Conservation (phyloP, 176 grass and related monocot genomes). For the Dendrocalamus sinicus region DNA sequence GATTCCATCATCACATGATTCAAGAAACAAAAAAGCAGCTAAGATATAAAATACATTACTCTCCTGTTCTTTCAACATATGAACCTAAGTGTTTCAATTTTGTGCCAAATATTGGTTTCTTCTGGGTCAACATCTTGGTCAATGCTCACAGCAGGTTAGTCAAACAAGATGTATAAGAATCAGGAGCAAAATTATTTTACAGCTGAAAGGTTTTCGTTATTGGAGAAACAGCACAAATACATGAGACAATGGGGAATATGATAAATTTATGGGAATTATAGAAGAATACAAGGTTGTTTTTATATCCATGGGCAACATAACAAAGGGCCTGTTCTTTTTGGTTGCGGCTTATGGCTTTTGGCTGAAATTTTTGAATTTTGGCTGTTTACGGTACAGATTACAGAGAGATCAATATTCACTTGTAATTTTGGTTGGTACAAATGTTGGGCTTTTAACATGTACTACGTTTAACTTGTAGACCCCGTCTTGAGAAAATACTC, state of each 20-base stretch:
- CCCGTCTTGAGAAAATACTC: too few species aligned
- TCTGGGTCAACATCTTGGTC: conserved; percentile 9
- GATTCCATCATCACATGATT: not conserved
- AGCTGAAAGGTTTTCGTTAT: not conserved
- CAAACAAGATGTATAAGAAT: conserved; percentile 21
- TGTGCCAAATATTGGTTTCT: conserved; percentile 1
- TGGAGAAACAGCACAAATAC: not conserved
- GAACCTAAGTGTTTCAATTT: not conserved
- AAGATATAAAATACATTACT: conserved; percentile 10
- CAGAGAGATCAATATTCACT: too few species aligned
- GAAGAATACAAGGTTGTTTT: conserved; percentile 10
- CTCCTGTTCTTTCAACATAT: not conserved
- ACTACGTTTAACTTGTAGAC: too few species aligned
- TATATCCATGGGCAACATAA: conserved; percentile 17
- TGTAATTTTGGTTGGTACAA: too few species aligned
- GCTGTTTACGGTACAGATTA: too few species aligned
- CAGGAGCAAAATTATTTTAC: conserved; percentile 2
- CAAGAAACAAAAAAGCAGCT: not conserved
- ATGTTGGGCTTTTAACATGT: too few species aligned
- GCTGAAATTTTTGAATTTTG: too few species aligned
- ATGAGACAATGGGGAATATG: not conserved
- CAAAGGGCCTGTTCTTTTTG: too few species aligned
- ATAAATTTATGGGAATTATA: conserved; percentile 6
- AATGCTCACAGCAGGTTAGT: not conserved
- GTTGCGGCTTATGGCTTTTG: too few species aligned